A percentile compares a stretch with the other conserved stretches of the same genome.
phyloP scores from a whole-genome alignment of 805 yeast genomes.

The Yamadazyma laniorum region DNA sequence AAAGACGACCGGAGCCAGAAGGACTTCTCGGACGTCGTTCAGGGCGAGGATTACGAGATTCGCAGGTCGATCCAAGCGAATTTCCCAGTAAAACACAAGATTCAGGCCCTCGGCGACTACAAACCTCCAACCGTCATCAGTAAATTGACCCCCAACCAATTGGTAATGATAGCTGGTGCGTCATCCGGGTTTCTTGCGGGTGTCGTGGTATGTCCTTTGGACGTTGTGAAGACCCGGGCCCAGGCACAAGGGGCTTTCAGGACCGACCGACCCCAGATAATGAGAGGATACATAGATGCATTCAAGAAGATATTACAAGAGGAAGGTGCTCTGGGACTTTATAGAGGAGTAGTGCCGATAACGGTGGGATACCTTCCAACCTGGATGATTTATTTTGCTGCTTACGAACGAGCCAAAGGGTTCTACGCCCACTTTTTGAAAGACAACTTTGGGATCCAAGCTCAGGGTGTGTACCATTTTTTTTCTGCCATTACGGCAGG shows the following conservation, averaged over 20 bases:
- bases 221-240: constrained; percentile 89
- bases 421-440: constrained; percentile 45
- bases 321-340: constrained; percentile 82
- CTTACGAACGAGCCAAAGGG: constrained; percentile 76
- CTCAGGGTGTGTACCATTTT: constrained; percentile 40
- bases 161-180: constrained; percentile 86
- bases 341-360: constrained; percentile 90
- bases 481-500: constrained; percentile 84
- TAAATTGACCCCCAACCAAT: constrained; percentile 44
- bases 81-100: constrained; percentile 23
- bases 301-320: constrained; percentile 63
- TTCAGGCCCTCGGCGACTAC: constrained; percentile 17
- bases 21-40: constrained; percentile 37
- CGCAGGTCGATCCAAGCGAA: constrained; percentile 19
- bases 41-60: constrained; percentile 39
- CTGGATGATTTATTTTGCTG: constrained; percentile 93
- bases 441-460: constrained; percentile 21
- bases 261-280: constrained; percentile 27
- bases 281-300: constrained; percentile 63
- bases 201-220: constrained; percentile 87
- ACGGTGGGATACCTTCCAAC: constrained; percentile 93
- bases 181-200: constrained; percentile 92
- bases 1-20: background rate
- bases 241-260: constrained; percentile 79
- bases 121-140: constrained; percentile 22